Evolutionary conservation across 805 yeast genomes (phyloP).

Genomic region (Teunomyces barrocoloradensis): DNA sequence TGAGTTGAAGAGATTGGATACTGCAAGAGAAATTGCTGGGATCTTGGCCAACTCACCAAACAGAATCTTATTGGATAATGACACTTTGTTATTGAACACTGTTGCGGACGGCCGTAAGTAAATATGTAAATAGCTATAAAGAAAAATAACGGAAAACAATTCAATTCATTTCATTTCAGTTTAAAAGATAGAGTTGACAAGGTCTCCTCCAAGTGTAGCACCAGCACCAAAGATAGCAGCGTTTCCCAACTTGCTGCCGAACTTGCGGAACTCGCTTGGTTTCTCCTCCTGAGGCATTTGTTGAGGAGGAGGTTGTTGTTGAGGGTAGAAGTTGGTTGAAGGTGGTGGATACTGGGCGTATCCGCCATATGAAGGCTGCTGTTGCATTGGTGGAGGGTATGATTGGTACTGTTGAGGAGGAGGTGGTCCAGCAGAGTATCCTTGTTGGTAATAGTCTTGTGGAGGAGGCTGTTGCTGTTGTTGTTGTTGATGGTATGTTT

Average conservation of each 20-base stretch:
- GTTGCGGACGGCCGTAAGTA: constrained; percentile 69
- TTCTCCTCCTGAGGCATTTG: constrained; percentile 14
- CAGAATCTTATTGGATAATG: constrained; percentile 86
- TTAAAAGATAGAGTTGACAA: constrained; percentile 70
- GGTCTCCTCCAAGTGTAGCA: constrained; percentile 84
- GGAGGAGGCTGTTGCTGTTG: constrained; percentile 13
- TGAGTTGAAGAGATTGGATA: constrained; percentile 93
- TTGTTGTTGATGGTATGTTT: constrained; percentile 9
- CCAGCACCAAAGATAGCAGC: constrained; percentile 98
- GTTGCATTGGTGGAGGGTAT: constrained; percentile 18
- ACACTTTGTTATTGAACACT: constrained; percentile 86
- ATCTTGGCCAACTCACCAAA: constrained; percentile 87
- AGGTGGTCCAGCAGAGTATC: constrained; percentile 4
- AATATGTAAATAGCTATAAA: constrained; percentile 9
- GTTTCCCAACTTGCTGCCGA: constrained; percentile 80
- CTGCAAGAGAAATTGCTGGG: constrained; percentile 92
- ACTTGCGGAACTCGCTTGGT: constrained; percentile 47
- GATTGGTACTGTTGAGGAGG: constrained; percentile 3
- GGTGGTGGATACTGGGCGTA: constrained; percentile 52
- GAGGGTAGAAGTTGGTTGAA: constrained; percentile 46
- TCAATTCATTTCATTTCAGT: not conserved
- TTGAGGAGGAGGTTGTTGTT: constrained; percentile 16
- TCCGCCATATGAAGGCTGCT: constrained; percentile 32
- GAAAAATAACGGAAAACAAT: not conserved
- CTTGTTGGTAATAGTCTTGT: constrained; percentile 11